phyloP scores from a whole-genome alignment of 345 rosid species.

The Lenwebbia sp. region DNA sequence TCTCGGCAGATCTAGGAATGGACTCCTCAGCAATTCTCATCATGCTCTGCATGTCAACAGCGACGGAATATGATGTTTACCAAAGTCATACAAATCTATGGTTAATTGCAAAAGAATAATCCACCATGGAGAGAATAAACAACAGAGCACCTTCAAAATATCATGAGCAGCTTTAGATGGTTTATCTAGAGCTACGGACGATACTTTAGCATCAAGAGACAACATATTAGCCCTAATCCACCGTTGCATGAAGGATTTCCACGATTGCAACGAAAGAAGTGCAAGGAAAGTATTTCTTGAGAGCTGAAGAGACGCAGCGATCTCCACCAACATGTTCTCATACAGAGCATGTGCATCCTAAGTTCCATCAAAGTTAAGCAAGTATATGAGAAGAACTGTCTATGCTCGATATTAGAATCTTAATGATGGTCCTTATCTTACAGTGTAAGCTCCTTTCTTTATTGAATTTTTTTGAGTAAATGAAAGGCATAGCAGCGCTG shows the following conservation, averaged over 20 bases:
- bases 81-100: not conserved
- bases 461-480: conserved; percentile 34
- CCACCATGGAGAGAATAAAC: not conserved
- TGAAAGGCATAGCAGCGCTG: conserved; percentile 62
- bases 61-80: not conserved
- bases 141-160: conserved; percentile 66
- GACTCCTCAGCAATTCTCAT: conserved; percentile 58
- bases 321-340: conserved; percentile 48
- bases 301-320: conserved; percentile 67
- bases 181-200: conserved; percentile 33
- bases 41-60: conserved; percentile 35
- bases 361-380: conserved; percentile 24
- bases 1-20: conserved; percentile 83
- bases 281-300: conserved; percentile 74
- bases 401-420: not conserved
- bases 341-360: conserved; percentile 48
- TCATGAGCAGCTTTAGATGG: conserved; percentile 67
- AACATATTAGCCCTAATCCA: conserved; percentile 62
- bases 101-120: not conserved
- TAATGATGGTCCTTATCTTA: conserved; percentile 17
- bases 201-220: conserved; percentile 33
- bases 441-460: conserved; percentile 31
- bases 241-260: conserved; percentile 74
- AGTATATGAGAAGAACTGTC: not conserved
- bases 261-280: conserved; percentile 78